These are phyloP conservation scores for Arabidopsis hybrid DNA, from an alignment of 441 rosid species.

Conservation along the genomic window DNA sequence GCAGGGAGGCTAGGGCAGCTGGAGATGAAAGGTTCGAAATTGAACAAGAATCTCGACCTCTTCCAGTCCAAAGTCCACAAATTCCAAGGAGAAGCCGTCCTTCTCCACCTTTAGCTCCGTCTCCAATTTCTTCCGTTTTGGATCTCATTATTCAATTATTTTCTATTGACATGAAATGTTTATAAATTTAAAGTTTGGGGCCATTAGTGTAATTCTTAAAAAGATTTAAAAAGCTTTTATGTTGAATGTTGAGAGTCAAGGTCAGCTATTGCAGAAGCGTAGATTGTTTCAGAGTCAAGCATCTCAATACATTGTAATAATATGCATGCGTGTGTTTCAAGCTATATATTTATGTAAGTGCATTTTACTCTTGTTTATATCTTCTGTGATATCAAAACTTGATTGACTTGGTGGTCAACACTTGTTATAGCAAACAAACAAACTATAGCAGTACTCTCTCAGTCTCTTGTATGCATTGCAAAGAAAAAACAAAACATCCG, in stretches of 20 bases:
- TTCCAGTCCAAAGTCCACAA: slow-evolving; percentile 30
- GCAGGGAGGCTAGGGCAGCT: slow-evolving; percentile 42
- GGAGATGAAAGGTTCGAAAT: slow-evolving; percentile 37
- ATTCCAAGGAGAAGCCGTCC: slow-evolving; percentile 34
- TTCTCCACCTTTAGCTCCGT: background rate
- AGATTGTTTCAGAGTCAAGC: too few relatives aligned
- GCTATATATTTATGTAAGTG: background rate
- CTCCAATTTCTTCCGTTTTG: too few relatives aligned
- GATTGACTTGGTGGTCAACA: background rate
- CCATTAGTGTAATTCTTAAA: too few relatives aligned
- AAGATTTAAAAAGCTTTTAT: too few relatives aligned
- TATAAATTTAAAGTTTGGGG: too few relatives aligned
- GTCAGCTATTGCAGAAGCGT: too few relatives aligned
- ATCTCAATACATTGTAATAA: too few relatives aligned
- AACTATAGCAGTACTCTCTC: too few relatives aligned
- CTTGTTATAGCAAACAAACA: background rate
- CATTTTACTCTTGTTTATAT: background rate
- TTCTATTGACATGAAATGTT: too few relatives aligned
- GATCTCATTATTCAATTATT: too few relatives aligned
- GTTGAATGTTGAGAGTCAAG: too few relatives aligned
- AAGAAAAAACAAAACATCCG: background rate
- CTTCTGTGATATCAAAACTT: background rate
- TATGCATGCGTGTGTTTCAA: background rate
- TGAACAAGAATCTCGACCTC: slow-evolving; percentile 36
- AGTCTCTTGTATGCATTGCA: background rate